Conservation (phyloP, 495 filamentous ascomycete genomes). For the Aspergillus nanangensis region DNA sequence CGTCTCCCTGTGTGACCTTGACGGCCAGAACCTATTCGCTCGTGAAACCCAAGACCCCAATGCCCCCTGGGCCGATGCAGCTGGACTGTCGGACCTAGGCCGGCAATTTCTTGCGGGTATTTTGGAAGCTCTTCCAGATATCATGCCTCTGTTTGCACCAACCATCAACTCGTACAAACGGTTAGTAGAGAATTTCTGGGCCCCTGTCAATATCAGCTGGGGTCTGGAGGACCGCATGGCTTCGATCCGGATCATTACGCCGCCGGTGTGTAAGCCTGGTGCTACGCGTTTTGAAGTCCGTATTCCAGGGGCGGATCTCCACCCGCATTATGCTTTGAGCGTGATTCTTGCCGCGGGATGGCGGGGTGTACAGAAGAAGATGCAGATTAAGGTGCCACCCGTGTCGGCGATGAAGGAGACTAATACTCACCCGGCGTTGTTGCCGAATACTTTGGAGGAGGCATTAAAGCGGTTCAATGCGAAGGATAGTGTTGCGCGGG, state of each 20-base stretch:
- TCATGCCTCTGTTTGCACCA: slow-evolving; percentile 89
- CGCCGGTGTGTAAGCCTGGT: slow-evolving; percentile 69
- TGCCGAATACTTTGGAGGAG: slow-evolving; percentile 76
- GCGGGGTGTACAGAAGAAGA: slow-evolving; percentile 80
- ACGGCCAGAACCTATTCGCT: slow-evolving; percentile 67
- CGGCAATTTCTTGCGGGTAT: slow-evolving; percentile 85
- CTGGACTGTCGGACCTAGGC: slow-evolving; percentile 73
- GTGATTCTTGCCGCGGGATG: slow-evolving; percentile 78
- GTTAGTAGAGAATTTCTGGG: slow-evolving; percentile 96
- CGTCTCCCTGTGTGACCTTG: slow-evolving; percentile 62
- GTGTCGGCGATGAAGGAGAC: slow-evolving; percentile 46
- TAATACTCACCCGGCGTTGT: slow-evolving; percentile 10
- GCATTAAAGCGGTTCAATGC: slow-evolving; percentile 66
- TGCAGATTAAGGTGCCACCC: slow-evolving; percentile 72
- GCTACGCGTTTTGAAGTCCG: slow-evolving; percentile 84
- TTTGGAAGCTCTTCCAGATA: slow-evolving; percentile 77
- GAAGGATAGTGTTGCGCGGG: slow-evolving; percentile 69
- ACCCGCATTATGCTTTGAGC: slow-evolving; percentile 76
- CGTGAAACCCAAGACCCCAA: slow-evolving; percentile 62
- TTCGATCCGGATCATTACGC: slow-evolving; percentile 78
- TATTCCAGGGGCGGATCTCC: slow-evolving; percentile 82
- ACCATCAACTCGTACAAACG: slow-evolving; percentile 95
- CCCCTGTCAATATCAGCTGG: slow-evolving; percentile 91
- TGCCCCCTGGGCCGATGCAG: slow-evolving; percentile 64
- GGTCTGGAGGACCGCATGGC: slow-evolving; percentile 89